Evolutionary conservation across 176 grass and related monocot species (phyloP), one percentile per base, ranked within the genome.

Genomic region (Phragmites australis): DNA sequence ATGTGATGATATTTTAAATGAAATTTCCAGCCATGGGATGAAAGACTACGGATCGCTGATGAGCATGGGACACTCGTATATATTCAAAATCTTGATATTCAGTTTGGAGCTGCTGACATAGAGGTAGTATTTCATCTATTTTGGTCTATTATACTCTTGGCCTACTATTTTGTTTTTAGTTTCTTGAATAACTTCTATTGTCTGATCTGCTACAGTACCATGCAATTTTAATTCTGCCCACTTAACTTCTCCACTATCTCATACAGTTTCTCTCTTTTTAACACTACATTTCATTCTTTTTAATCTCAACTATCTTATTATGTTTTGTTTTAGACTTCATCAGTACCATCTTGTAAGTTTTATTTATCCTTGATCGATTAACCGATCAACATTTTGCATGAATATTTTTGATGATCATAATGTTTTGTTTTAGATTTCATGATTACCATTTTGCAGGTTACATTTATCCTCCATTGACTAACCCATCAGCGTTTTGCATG

Each of bases 21-120:
- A 88, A 84, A 32, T 48, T 80, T 93, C 74, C 82, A 99, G 96
- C 13, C 63, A 80, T 99, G 90, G 97, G 84, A 90, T 52, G 54
- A 49, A 0, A 83, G 14, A 64, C 34, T 99, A 55, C 18, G 6
- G 66, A 79, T 8, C 19, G 90, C 84, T 72, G 87, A 95, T 64
- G 40, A 85, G 57, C 37, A 87, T 1, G 90, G 93, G 45, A 91
- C 46, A 54, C 82, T 99, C 41, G 88, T 99, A 4, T 89, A 82
- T 79, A 84, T 99, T 76, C 88, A 93, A 77, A 96, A 99, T 89
- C 90, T 99, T 72, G 90, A 95, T 76, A 68, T 90, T 73, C 86
- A 65, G 11, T 95, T 89, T 71, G 84, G 64, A 73, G 77, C 93
- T 89, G 88, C 84, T 60, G 90, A 99, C 68, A 83, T 95, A 64